Percentiles rank a stretch among this genome's conserved stretches.
Evolutionary conservation across 495 filamentous ascomycete genomes (phyloP).

Genomic region (Aspergillus conjunctus): DNA sequence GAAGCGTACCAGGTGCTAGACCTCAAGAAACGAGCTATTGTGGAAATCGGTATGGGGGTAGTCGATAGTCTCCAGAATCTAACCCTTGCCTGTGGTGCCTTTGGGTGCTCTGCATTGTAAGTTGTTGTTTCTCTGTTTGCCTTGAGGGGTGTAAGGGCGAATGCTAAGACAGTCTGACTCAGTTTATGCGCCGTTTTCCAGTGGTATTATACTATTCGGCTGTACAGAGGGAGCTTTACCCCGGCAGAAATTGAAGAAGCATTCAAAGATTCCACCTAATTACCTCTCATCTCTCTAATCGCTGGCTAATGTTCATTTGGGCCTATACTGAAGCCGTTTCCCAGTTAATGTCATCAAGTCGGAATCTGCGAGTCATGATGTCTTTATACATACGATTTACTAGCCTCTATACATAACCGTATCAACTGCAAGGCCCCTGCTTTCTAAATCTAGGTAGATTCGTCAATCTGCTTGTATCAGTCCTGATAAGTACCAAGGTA

Average conservation of each 20-base stretch:
- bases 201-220: conserved; percentile 6
- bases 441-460: too few relatives aligned
- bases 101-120: background rate
- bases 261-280: background rate
- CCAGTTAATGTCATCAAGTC: too few relatives aligned
- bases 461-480: too few relatives aligned
- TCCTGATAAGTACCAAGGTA: too few relatives aligned
- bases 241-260: background rate
- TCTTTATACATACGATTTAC: too few relatives aligned
- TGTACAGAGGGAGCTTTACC: background rate
- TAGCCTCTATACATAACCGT: too few relatives aligned
- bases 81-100: background rate
- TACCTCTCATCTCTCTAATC: background rate
- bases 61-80: background rate
- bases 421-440: too few relatives aligned
- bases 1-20: background rate
- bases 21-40: background rate
- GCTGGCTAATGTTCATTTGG: background rate
- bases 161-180: background rate
- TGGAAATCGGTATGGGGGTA: background rate
- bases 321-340: background rate
- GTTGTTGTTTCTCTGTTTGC: background rate
- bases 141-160: background rate
- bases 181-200: background rate
- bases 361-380: too few relatives aligned